These are phyloP conservation scores for Aureobasidium melanogenum DNA, from an alignment of 2,329 filamentous ascomycete genomes.

Conservation along the genomic window DNA sequence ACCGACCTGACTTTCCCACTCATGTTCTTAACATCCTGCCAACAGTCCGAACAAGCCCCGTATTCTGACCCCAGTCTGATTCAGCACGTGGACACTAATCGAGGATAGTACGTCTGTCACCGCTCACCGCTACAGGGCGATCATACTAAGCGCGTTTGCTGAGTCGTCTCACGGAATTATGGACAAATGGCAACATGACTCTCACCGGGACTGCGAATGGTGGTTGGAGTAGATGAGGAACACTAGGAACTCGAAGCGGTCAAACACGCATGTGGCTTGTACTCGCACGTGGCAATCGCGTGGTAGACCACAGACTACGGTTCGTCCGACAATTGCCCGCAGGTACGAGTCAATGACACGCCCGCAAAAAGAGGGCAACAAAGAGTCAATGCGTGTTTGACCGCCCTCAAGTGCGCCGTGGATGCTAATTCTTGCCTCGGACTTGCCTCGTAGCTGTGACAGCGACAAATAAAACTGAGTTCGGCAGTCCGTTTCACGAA, in stretches of 20 bases:
- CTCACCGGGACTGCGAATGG: background rate
- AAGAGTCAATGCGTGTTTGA: background rate
- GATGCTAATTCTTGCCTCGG: background rate
- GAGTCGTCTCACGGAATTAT: background rate
- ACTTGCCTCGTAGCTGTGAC: background rate
- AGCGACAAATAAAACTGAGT: background rate
- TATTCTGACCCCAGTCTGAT: background rate
- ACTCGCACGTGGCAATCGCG: background rate
- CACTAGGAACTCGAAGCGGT: background rate
- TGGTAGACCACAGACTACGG: background rate
- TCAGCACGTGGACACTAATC: background rate
- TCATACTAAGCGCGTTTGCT: background rate
- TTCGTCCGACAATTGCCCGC: background rate
- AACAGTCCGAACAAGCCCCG: conserved; percentile 1
- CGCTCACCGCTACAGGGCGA: background rate
- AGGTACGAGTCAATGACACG: background rate
- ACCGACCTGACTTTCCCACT: too few relatives aligned
- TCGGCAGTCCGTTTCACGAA: background rate
- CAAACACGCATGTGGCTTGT: conserved; percentile 7
- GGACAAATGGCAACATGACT: background rate
- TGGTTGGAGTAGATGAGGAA: background rate
- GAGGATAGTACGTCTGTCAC: background rate
- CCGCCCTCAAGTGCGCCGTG: background rate
- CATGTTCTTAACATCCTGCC: background rate
- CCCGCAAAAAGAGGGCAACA: background rate